Evolutionary conservation across 495 filamentous ascomycete genomes (phyloP).

Genomic region (Parachaetomium inaequale): DNA sequence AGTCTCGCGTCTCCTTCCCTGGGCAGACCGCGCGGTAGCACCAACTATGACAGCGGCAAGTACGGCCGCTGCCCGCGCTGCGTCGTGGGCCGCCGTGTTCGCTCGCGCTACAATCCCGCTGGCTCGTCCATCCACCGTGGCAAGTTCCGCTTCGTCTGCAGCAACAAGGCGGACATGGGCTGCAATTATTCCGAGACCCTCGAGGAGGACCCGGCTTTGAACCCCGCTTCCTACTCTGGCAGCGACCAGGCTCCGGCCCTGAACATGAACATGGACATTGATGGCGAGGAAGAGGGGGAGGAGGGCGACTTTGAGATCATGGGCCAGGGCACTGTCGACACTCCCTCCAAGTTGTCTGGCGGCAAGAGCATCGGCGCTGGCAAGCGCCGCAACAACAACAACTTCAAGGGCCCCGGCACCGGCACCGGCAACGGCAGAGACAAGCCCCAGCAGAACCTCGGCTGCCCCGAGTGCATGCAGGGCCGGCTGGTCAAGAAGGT

Average conservation of each 20-base stretch:
- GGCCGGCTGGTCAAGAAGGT: background rate
- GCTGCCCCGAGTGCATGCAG: slow-evolving; percentile 2
- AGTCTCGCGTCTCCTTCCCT: background rate
- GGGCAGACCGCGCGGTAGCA: background rate
- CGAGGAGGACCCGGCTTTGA: slow-evolving; percentile 3
- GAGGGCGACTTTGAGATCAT: background rate
- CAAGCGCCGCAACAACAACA: background rate
- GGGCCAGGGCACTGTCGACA: background rate
- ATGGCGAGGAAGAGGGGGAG: background rate
- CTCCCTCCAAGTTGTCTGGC: background rate
- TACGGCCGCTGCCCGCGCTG: slow-evolving; percentile 25
- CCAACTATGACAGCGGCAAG: slow-evolving; percentile 2
- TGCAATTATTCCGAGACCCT: slow-evolving; percentile 12
- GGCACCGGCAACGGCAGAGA: too few relatives aligned
- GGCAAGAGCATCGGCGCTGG: background rate
- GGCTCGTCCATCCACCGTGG: slow-evolving; percentile 1
- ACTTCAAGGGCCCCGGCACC: background rate
- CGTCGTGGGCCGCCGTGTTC: slow-evolving; percentile 15
- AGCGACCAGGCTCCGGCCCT: background rate
- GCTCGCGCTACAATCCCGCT: slow-evolving; percentile 9
- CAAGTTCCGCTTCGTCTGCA: slow-evolving; percentile 19
- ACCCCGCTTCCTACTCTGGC: background rate
- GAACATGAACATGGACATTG: background rate
- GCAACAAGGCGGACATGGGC: background rate
- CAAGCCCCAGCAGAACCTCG: background rate